Base-by-base conservation (phyloP, 257 asterid genomes). In the Ilex asprella region DNA sequence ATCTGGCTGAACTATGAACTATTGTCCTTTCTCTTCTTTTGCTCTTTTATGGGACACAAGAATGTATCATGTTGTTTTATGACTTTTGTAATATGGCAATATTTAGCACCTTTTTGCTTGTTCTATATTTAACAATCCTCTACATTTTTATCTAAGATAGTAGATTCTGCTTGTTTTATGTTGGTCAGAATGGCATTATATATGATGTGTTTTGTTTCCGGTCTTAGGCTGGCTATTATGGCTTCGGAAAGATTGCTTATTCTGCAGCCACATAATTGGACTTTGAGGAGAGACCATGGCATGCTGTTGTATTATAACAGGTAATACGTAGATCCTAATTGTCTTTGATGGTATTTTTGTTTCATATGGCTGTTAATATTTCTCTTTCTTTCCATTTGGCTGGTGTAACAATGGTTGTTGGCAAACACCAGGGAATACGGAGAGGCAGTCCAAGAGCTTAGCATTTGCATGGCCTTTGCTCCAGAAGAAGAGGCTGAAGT, bases 391-490 rank as follows among this genome's bases (percentile, higher is more conserved):
- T n/a, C 56, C 51, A 5, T 31, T 55, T 16, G 29, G 16, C 56
- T 43, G 2, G 15, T 47, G 44, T 30, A 43, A 58, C 47, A 15
- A 61, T 55, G 5, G 8, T 49, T 3, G 27, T 59, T 49, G 54
- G 14, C n/a, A 14, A 7, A 62, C 31, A 29, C 14, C 84, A 91
- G 98, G 83, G 88, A 88, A 62, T 91, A 86, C 55, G 94, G 78
- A 73, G 88, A 81, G 31, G 96, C 96, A 1, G 90, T 91, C 35
- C 95, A 82, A 81, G 98, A 91, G 78, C 96, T 91, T 14, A 91
- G 98, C 86, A 88, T 91, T 66, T 91, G 95, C 76, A 84, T 91
- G 98, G 96, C 89, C 30, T 88, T 91, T 66, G 96, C 96, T 21
- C 98, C 98, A 2, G 98, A 91, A 71, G 96, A 88, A 70, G 94